Conservation (phyloP, 805 yeast species). For the Metschnikowia santaceciliae region DNA sequence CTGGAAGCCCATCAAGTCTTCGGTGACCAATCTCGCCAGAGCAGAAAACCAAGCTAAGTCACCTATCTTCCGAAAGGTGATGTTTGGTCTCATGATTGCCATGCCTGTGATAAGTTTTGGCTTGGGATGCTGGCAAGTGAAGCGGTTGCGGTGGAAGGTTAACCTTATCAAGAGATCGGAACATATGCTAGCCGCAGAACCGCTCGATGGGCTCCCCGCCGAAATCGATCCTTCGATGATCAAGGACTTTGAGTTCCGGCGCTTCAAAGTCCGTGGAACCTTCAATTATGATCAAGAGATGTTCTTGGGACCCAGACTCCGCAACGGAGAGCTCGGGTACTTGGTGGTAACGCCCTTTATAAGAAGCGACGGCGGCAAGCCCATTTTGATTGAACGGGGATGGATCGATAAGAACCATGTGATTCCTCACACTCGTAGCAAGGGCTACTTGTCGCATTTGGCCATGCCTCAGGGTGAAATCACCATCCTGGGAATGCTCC, state of each 20-base stretch:
- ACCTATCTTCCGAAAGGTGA: constrained; percentile 33
- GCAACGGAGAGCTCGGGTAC: constrained; percentile 69
- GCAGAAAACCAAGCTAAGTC: constrained; percentile 38
- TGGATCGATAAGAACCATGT: constrained; percentile 77
- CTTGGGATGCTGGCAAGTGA: constrained; percentile 90
- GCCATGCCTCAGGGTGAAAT: constrained; percentile 73
- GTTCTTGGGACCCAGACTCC: constrained; percentile 85
- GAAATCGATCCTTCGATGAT: constrained; percentile 61
- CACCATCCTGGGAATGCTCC: constrained; percentile 67
- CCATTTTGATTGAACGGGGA: constrained; percentile 82
- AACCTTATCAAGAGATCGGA: constrained; percentile 79
- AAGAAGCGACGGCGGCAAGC: constrained; percentile 69
- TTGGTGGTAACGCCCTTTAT: constrained; percentile 76
- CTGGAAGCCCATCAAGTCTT: constrained; percentile 74
- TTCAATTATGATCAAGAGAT: constrained; percentile 84
- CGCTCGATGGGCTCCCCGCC: constrained; percentile 64
- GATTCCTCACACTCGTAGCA: constrained; percentile 46
- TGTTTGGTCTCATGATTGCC: constrained; percentile 50
- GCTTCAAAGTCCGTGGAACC: constrained; percentile 70
- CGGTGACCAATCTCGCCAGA: constrained; percentile 30
- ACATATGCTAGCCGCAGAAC: constrained; percentile 68
- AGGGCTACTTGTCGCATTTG: constrained; percentile 55
- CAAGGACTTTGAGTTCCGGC: constrained; percentile 74
- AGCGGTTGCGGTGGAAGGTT: constrained; percentile 83
- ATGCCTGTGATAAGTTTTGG: constrained; percentile 87